These are phyloP conservation scores for Turnera subulata DNA, from an alignment of 345 rosid species.

Conservation along the genomic window DNA sequence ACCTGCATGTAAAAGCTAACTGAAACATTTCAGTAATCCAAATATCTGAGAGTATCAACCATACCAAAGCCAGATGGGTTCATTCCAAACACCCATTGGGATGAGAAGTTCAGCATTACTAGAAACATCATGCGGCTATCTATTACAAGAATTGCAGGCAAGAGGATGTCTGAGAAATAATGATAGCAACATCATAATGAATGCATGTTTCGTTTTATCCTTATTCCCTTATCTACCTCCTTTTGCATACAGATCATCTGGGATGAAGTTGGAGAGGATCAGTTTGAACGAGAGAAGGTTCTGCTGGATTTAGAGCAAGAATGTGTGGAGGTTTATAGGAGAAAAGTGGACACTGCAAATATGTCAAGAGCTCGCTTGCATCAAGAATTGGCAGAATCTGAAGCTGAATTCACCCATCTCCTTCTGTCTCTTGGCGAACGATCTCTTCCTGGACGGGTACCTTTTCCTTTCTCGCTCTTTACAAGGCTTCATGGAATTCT, in stretches of 20 bases:
- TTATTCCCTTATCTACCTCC: neutral
- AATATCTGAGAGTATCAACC: neutral
- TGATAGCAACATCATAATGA: neutral
- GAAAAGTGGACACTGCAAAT: slow-evolving; percentile 94
- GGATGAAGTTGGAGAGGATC: slow-evolving; percentile 94
- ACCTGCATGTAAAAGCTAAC: slow-evolving; percentile 5
- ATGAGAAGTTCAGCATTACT: slow-evolving; percentile 54
- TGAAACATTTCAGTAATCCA: slow-evolving; percentile 11
- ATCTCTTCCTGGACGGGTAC: slow-evolving; percentile 94
- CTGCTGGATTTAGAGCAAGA: slow-evolving; percentile 84
- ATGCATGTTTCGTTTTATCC: neutral
- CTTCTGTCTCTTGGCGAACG: slow-evolving; percentile 92
- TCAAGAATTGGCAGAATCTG: slow-evolving; percentile 95
- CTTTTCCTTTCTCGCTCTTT: neutral
- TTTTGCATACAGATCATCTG: slow-evolving; percentile 69
- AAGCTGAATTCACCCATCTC: slow-evolving; percentile 94
- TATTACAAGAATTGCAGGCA: slow-evolving; percentile 89
- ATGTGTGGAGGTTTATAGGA: slow-evolving; percentile 84
- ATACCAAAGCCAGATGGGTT: slow-evolving; percentile 47
- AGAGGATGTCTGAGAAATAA: slow-evolving; percentile 21
- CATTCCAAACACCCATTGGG: slow-evolving; percentile 54
- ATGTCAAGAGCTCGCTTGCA: slow-evolving; percentile 91
- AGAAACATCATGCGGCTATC: slow-evolving; percentile 82
- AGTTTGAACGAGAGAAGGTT: slow-evolving; percentile 74
- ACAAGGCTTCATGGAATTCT: neutral